Conservation (phyloP, 306 rosid species). For the Lablab purpureus region DNA sequence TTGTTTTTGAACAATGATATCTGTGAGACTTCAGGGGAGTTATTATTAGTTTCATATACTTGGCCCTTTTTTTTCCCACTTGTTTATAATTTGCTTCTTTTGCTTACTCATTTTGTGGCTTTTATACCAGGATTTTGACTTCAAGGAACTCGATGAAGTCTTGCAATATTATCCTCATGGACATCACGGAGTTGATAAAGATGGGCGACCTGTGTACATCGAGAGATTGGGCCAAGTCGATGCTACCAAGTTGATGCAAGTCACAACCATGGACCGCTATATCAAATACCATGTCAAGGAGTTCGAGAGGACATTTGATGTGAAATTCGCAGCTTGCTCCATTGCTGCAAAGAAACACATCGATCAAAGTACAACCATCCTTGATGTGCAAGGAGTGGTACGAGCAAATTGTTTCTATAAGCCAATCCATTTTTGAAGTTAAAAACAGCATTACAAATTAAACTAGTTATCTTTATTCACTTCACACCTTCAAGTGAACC, state of each 20-base stretch:
- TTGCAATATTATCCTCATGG: constrained; percentile 89
- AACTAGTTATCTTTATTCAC: background rate
- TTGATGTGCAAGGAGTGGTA: constrained; percentile 99
- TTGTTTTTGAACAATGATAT: constrained; percentile 1
- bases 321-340: constrained; percentile 88
- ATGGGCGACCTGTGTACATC: constrained; percentile 87
- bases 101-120: constrained; percentile 1
- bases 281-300: constrained; percentile 81
- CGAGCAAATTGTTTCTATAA: constrained; percentile 22
- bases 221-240: constrained; percentile 88
- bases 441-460: constrained; percentile 5
- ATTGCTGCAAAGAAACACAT: constrained; percentile 90
- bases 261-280: constrained; percentile 84
- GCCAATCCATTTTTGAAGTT: constrained; percentile 1
- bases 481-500: background rate
- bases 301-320: constrained; percentile 83
- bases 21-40: background rate
- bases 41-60: background rate
- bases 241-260: constrained; percentile 77
- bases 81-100: background rate
- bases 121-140: constrained; percentile 73
- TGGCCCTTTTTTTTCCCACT: background rate
- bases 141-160: constrained; percentile 77
- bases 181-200: constrained; percentile 90
- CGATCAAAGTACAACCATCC: constrained; percentile 94